Conservation (phyloP, 495 filamentous ascomycete genomes). For the Rostrohypoxylon terebratum region DNA sequence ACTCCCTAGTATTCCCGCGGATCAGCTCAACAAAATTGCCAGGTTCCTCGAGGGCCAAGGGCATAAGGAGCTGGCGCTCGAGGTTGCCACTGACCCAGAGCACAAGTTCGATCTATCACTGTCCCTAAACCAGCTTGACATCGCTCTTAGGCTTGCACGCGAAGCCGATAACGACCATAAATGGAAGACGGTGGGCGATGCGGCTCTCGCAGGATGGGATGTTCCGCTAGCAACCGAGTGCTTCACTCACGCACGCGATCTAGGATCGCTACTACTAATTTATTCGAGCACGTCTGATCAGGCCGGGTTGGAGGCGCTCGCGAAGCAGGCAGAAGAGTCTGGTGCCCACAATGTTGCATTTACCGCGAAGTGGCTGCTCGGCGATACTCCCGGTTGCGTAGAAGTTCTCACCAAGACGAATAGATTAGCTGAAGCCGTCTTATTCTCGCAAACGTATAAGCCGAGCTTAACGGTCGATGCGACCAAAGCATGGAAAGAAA, state of each 20-base stretch:
- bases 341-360: slow-evolving; percentile 93
- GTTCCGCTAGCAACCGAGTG: slow-evolving; percentile 89
- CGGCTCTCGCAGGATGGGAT: slow-evolving; percentile 88
- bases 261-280: slow-evolving; percentile 88
- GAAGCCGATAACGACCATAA: slow-evolving; percentile 91
- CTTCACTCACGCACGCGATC: slow-evolving; percentile 87
- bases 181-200: slow-evolving; percentile 96
- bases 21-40: slow-evolving; percentile 97
- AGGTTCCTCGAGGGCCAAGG: slow-evolving; percentile 98
- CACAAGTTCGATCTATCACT: slow-evolving; percentile 97
- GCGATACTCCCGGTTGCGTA: slow-evolving; percentile 83
- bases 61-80: slow-evolving; percentile 92
- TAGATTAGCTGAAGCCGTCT: slow-evolving; percentile 82
- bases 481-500: slow-evolving; percentile 81
- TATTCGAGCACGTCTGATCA: slow-evolving; percentile 83
- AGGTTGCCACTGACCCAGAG: slow-evolving; percentile 95
- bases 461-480: slow-evolving; percentile 78
- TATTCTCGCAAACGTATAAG: slow-evolving; percentile 95
- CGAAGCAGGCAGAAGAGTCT: slow-evolving; percentile 75
- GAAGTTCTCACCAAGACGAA: slow-evolving; percentile 82
- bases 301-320: slow-evolving; percentile 77
- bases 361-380: slow-evolving; percentile 86
- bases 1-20: slow-evolving; percentile 81
- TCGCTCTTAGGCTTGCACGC: slow-evolving; percentile 85
- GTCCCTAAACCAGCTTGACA: slow-evolving; percentile 81